Percentiles rank a stretch among this genome's conserved stretches.
phyloP scores from a whole-genome alignment of 805 yeast species.

The Candida ponderosae region DNA sequence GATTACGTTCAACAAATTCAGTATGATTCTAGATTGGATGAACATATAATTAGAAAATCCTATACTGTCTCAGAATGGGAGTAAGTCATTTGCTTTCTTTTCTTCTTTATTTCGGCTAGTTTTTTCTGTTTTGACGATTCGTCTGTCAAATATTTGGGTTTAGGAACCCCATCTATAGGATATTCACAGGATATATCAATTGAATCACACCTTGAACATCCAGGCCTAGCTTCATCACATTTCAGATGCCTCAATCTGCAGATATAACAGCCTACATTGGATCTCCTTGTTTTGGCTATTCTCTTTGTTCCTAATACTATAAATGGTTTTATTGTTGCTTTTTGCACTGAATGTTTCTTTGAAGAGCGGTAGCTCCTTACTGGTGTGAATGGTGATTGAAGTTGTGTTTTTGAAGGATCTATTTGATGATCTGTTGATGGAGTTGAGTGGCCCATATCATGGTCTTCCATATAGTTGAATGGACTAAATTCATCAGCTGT shows the following conservation, averaged over 20 bases:
- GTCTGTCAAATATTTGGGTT: conserved; percentile 6
- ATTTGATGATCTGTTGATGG: too few relatives aligned
- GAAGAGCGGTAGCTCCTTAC: too few relatives aligned
- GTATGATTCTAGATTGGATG: conserved; percentile 13
- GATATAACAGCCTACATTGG: conserved; percentile 43
- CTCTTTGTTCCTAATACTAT: neutral
- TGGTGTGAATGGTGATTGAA: too few relatives aligned
- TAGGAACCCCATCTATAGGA: conserved; percentile 1
- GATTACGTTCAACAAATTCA: conserved; percentile 18
- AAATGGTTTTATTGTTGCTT: too few relatives aligned
- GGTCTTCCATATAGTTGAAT: too few relatives aligned
- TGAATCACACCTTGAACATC: conserved; percentile 42
- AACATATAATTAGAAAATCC: conserved; percentile 13
- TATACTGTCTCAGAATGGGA: conserved; percentile 20
- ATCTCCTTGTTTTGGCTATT: conserved; percentile 13
- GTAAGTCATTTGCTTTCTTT: conserved; percentile 2
- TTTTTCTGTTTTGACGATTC: conserved; percentile 1
- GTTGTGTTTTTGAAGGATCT: too few relatives aligned
- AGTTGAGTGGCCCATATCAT: too few relatives aligned
- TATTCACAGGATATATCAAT: conserved; percentile 6
- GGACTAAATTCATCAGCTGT: too few relatives aligned
- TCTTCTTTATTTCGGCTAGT: neutral
- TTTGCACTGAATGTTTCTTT: too few relatives aligned
- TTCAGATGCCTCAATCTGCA: conserved; percentile 56
- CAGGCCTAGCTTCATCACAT: conserved; percentile 54